Evolutionary conservation across 495 filamentous ascomycete species (phyloP).

Genomic region (Letharia lupina): DNA sequence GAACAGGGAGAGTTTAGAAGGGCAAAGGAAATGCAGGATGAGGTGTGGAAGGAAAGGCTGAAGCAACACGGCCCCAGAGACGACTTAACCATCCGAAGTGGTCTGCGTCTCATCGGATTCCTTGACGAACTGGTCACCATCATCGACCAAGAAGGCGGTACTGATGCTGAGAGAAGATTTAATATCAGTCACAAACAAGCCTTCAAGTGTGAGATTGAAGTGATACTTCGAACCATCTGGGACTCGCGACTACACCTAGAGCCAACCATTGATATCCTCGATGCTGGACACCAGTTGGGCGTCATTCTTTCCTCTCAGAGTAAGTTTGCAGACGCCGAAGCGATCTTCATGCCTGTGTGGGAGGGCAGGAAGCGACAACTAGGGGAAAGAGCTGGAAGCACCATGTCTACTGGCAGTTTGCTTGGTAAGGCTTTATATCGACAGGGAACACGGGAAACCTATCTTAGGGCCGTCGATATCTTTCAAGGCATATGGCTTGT

Average conservation of each 20-base stretch:
- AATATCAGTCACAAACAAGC: not conserved
- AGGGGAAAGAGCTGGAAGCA: not conserved
- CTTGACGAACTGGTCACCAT: not conserved
- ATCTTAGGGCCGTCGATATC: not conserved
- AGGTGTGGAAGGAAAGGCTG: conserved; percentile 6
- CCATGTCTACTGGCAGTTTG: conserved; percentile 6
- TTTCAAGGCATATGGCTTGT: not conserved
- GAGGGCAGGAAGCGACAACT: not conserved
- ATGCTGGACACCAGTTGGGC: conserved; percentile 8
- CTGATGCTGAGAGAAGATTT: not conserved
- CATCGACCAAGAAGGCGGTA: not conserved
- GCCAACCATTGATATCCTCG: not conserved
- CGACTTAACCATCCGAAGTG: not conserved
- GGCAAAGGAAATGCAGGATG: conserved; percentile 5
- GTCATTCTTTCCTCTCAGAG: not conserved
- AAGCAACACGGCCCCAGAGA: not conserved
- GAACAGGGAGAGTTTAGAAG: not conserved
- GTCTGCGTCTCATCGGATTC: not conserved
- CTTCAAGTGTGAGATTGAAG: not conserved
- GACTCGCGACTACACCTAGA: not conserved
- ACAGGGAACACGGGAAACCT: not conserved
- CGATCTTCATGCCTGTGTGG: conserved; percentile 4
- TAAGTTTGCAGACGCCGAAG: conserved; percentile 1
- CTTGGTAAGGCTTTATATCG: not conserved
- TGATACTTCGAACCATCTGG: conserved; percentile 3